These are phyloP conservation scores for Fusarium citri DNA, from an alignment of 2,329 filamentous ascomycete genomes.

Conservation along the genomic window DNA sequence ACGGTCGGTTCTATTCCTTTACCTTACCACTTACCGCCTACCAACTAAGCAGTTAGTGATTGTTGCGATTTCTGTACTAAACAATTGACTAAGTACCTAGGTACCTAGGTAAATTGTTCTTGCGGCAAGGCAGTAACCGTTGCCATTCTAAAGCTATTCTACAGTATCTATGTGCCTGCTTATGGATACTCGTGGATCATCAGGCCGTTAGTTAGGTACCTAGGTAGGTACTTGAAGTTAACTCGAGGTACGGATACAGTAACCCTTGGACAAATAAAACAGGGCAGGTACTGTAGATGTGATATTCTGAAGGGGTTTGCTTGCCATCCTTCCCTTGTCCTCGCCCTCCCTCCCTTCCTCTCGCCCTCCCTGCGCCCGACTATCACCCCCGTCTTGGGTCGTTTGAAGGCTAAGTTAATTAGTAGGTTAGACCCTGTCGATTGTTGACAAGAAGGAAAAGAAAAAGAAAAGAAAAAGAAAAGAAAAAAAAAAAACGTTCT, in stretches of 20 bases:
- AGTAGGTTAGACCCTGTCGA: constrained; percentile 17
- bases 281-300: background rate
- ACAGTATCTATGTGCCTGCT: too few relatives aligned
- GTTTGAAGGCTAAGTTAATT: background rate
- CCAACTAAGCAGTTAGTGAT: too few relatives aligned
- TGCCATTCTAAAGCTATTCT: background rate
- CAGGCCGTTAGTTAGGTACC: background rate
- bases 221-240: too few relatives aligned
- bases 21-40: too few relatives aligned
- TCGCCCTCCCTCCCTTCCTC: background rate
- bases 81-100: too few relatives aligned
- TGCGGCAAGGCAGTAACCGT: background rate
- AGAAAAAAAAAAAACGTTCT: constrained; percentile 1
- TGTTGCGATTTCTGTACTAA: background rate
- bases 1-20: background rate
- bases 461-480: constrained; percentile 2
- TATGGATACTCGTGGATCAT: background rate
- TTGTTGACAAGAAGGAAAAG: constrained; percentile 3
- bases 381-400: background rate
- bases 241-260: background rate
- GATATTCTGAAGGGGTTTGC: background rate
- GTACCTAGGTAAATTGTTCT: background rate
- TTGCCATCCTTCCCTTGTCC: too few relatives aligned
- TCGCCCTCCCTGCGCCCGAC: background rate
- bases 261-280: background rate